These are phyloP conservation scores for Ophiostoma ulmi DNA, from an alignment of 2,329 filamentous ascomycete genomes.

Conservation along the genomic window DNA sequence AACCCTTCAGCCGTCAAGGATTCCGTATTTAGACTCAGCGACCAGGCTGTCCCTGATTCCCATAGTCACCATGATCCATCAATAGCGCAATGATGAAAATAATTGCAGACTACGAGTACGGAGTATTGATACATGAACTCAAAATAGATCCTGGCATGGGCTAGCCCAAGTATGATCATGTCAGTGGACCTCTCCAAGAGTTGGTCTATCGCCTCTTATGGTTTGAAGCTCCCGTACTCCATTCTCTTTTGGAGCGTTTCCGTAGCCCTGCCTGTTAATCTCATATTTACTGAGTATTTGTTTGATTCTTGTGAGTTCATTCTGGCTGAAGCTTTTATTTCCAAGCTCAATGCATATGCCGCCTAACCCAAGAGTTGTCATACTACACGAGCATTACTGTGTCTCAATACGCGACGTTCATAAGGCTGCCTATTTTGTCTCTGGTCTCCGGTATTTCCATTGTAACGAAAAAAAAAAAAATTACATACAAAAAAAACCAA, in stretches of 20 bases:
- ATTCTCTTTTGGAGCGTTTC: not conserved
- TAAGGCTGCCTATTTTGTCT: not conserved
- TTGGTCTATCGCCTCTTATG: not conserved
- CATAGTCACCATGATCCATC: not conserved
- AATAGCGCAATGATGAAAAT: not conserved
- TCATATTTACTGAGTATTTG: not conserved
- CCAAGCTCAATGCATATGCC: not conserved
- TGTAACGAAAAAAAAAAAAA: not conserved
- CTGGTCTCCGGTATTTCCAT: not conserved
- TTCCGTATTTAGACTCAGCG: not conserved
- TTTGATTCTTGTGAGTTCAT: not conserved
- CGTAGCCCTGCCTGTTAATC: not conserved
- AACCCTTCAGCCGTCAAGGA: not conserved
- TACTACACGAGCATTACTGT: not conserved
- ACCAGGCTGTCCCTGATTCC: constrained; percentile 6
- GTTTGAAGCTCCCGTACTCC: not conserved
- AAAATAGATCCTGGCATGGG: not conserved
- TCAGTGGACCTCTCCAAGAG: not conserved
- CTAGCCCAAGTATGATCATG: not conserved
- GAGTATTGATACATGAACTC: not conserved
- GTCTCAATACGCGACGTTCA: not conserved
- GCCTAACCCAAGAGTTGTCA: not conserved
- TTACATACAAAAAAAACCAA: too few species aligned
- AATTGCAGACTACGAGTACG: too few species aligned
- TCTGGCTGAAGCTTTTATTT: not conserved